Percentiles rank a stretch among this genome's conserved stretches.
Conservation (phyloP, 2,329 filamentous ascomycete genomes). For the Fusarium pilosicola region DNA sequence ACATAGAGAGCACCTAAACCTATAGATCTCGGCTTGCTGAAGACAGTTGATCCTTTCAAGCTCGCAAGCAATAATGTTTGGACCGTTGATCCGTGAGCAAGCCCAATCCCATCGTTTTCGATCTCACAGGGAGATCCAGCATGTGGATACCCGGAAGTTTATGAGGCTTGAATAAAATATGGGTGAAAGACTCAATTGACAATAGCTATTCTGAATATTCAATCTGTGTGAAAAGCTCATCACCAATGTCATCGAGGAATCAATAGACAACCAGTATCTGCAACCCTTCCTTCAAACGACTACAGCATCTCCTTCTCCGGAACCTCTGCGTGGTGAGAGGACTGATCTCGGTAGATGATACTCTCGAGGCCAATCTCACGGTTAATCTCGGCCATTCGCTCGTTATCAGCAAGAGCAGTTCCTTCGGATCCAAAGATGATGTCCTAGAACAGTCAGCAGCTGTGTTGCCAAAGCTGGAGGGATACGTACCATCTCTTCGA, state of each 20-base stretch:
- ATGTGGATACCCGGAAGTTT: no score
- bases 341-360: background rate
- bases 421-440: slow-evolving; percentile 74
- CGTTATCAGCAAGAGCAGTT: slow-evolving; percentile 72
- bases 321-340: background rate
- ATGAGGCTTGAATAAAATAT: no score
- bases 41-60: no score
- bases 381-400: slow-evolving; percentile 79
- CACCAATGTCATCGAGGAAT: background rate
- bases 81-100: no score
- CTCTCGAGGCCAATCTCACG: slow-evolving; percentile 69
- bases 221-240: background rate
- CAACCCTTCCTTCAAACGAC: background rate
- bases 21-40: no score
- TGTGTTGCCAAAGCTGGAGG: accelerated
- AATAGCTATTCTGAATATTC: background rate
- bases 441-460: slow-evolving; percentile 55
- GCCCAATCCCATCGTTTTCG: no score
- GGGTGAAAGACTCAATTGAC: background rate
- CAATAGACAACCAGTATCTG: background rate
- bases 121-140: no score
- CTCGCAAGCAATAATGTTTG: no score
- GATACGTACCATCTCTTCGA: slow-evolving; percentile 69
- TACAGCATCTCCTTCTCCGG: background rate
- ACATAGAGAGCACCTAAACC: no score